Evolutionary conservation across 306 rosid genomes (phyloP), one percentile per base, ranked within the genome.

Genomic region (Corylus avellana): DNA sequence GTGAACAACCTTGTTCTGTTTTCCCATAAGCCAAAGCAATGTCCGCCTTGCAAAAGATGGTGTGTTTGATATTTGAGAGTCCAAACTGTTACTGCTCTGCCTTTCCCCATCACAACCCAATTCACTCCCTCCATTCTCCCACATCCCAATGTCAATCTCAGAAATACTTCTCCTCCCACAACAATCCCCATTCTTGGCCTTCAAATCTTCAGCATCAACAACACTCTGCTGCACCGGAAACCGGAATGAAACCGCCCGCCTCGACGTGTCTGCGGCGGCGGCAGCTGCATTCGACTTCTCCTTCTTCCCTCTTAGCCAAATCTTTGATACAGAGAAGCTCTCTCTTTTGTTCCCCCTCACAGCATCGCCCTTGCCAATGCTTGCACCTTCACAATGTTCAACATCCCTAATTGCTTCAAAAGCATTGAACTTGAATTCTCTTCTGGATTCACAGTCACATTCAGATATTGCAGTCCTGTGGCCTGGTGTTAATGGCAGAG

Each of bases 21-120:
- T 91, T 75, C 98, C 98, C 48, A 88, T 85, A 1, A 96, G 94
- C 99, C 98, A 96, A 80, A 90, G 89, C 80, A 96, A 86, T 72
- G 98, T 93, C 82, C 85, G 91, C 74, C 95, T 90, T 4, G 99
- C 96, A 58, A 96, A 96, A 46, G 98, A 96, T 50, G 97, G 93
- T 3, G 89, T 88, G 56, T 89, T 95, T 27, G 89, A 75, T 77
- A 88, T 76, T 77, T 91, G 92, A 66, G 91, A 95, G 80, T 95
- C 99, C 83, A 87, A 75, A 76, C 97, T 95, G 75, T 87, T 83
- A 55, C 89, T 75, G 59, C 97, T 91, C 44, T 89, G 90, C n/a
- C 73, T 89, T 71, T 87, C 96, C 25, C 93, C 92, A 59, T 86
- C 95, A 51, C 72, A 74, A 4, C 86, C 92, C 37, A 79, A 78